These are phyloP conservation scores for Hyaloscypha finlandica DNA, from an alignment of 495 filamentous ascomycete genomes.

Conservation along the genomic window DNA sequence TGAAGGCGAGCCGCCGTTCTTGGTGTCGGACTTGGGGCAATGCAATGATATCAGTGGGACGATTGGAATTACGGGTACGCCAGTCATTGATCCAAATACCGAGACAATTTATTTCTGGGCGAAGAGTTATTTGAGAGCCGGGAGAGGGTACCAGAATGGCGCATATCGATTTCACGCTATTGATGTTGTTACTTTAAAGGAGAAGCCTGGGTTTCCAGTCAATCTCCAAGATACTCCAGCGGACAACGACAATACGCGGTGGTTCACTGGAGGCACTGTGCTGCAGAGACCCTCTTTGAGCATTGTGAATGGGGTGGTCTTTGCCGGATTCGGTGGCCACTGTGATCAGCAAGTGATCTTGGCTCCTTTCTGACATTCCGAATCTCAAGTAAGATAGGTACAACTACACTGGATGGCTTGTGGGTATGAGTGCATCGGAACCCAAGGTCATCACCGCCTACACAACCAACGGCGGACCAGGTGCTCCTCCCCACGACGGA, in stretches of 20 bases:
- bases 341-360: slow-evolving; percentile 29
- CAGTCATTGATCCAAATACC: slow-evolving; percentile 40
- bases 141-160: slow-evolving; percentile 18
- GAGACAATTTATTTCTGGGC: slow-evolving; percentile 43
- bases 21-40: too few species aligned
- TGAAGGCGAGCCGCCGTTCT: too few species aligned
- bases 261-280: slow-evolving; percentile 5
- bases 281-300: slow-evolving; percentile 42
- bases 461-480: slow-evolving; percentile 2
- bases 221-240: not conserved
- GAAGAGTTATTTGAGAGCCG: slow-evolving; percentile 38
- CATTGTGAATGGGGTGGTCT: slow-evolving; percentile 38
- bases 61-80: slow-evolving; percentile 40
- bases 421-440: slow-evolving; percentile 29
- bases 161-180: too few species aligned
- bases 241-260: not conserved
- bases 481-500: slow-evolving; percentile 27
- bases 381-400: not conserved
- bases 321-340: slow-evolving; percentile 42
- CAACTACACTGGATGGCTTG: slow-evolving; percentile 37
- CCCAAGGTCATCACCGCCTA: slow-evolving; percentile 14
- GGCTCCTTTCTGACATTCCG: too few species aligned
- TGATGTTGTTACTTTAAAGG: not conserved
- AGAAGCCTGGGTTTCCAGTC: not conserved
- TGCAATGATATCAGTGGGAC: not conserved